Percentiles rank a stretch among this genome's conserved stretches.
These are phyloP conservation scores for Megacollybia marginata DNA, from an alignment of 768 basidiomycete genomes.

Conservation along the genomic window DNA sequence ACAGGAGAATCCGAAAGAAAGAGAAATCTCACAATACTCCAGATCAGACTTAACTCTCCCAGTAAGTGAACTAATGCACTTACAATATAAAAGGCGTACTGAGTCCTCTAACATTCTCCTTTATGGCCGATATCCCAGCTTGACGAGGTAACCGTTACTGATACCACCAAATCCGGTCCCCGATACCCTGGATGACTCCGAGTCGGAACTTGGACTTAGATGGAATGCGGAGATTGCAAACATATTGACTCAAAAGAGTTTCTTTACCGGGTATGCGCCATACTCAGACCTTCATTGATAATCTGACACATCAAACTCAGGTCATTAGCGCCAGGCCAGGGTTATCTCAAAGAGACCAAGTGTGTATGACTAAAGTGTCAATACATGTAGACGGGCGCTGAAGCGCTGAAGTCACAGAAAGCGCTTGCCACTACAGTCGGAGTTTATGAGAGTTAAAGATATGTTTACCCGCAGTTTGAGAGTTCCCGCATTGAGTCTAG, in stretches of 20 bases:
- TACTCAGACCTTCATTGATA: no score
- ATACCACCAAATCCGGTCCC: constrained; percentile 13
- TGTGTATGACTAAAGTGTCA: not conserved
- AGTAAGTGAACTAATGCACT: constrained; percentile 6
- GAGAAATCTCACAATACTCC: constrained; percentile 23
- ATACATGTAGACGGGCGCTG: not conserved
- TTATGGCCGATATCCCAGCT: constrained; percentile 11
- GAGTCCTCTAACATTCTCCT: constrained; percentile 8
- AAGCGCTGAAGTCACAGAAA: not conserved
- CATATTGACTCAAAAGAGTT: constrained; percentile 9
- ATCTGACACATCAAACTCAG: constrained; percentile 1
- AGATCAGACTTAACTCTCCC: constrained; percentile 8
- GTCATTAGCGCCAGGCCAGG: constrained; percentile 13
- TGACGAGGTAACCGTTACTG: not conserved
- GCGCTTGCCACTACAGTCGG: not conserved
- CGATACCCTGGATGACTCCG: constrained; percentile 12
- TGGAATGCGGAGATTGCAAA: constrained; percentile 1
- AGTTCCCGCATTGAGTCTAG: constrained; percentile 13
- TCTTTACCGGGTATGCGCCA: constrained; percentile 8
- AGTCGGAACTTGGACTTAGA: not conserved
- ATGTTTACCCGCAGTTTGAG: constrained; percentile 11
- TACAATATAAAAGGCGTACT: constrained; percentile 7
- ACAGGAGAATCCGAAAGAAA: constrained; percentile 80
- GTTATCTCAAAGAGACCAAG: constrained; percentile 13
- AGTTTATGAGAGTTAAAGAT: constrained; percentile 1